Percentiles rank a stretch among this genome's conserved stretches.
Evolutionary conservation across 75 land plant species (phyloP).

Genomic region (Larix kaempferi): DNA sequence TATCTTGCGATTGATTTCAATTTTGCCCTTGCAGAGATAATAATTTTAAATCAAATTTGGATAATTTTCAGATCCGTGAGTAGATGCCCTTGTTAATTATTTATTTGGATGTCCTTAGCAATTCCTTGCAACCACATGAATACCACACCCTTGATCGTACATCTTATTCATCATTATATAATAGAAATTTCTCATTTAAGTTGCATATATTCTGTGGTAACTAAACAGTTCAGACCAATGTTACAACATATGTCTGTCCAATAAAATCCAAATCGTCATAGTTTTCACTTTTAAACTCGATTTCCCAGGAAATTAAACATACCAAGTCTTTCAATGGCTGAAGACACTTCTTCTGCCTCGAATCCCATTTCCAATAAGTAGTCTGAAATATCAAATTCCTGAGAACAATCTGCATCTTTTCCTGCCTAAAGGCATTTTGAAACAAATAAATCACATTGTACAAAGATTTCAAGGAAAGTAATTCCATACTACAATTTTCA

Average conservation of each 20-base stretch:
- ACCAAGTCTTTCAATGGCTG: constrained; percentile 7
- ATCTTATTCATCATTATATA: background rate
- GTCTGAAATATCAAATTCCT: background rate
- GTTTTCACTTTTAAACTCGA: background rate
- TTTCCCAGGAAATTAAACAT: background rate
- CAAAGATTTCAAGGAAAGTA: background rate
- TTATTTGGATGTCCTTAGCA: background rate
- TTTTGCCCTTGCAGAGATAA: background rate
- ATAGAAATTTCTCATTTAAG: background rate
- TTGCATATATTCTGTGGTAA: background rate
- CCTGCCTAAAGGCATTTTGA: background rate
- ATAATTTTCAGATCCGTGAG: background rate
- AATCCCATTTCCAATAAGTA: constrained; percentile 11
- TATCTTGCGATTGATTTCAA: too few species aligned
- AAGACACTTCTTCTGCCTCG: background rate
- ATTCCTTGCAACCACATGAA: too few species aligned
- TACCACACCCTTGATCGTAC: background rate
- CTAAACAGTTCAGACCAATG: background rate
- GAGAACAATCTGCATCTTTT: background rate
- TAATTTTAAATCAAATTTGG: background rate
- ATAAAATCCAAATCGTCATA: background rate
- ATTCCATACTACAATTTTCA: background rate
- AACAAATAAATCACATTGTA: background rate
- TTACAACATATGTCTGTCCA: background rate
- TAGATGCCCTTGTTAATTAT: background rate